Evolutionary conservation across 805 yeast genomes (phyloP), one percentile per base, ranked within the genome.

Genomic region (Candida morakotiae): DNA sequence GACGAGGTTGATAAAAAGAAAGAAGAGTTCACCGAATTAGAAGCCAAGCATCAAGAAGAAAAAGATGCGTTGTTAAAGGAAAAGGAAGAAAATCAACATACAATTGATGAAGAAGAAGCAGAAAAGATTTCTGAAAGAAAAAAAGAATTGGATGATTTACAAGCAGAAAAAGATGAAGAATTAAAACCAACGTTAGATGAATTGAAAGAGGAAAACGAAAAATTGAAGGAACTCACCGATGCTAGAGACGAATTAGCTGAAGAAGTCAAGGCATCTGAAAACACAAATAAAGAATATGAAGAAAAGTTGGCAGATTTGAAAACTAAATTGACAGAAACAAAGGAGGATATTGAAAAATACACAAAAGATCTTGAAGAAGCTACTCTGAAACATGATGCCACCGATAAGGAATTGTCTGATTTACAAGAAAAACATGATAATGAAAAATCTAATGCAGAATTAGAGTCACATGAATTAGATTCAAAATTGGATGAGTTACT

Each of bases 181-280:
- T 54, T 78, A 45, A 69, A 73, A 34, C 86, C 86, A 33, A 56
- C 71, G 15, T 64, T 77, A 47, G 77, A 67, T 25, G 79, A 73
- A 48, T 63, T 77, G 49, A 67, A 64, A 42, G 49, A 49, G 21
- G 84, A 79, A 58, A 66, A 68, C 24, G 62, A 60, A 18, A 70
- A 71, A 43, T 65, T 79, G 51, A 59, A 63, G 34, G 72, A 69
- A n/a, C 62, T 79, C 47, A 69, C 71, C 28, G 60, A 70, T 39
- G 71, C 74, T 42, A 73, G 75, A 52, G 64, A 63, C 33, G 75
- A 69, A 34, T 58, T 64, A 44, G 54, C 65, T 14, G 66, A 67
- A 40, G 73, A 68, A 26, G 73, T 66, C 30, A 62, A 60, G 13
- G 52, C 64, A 22, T 71, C 72, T 28, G 75, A 75, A 44, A 49